Base-by-base conservation (phyloP, 176 grass and related monocot species). In the Oryza glumipatula region DNA sequence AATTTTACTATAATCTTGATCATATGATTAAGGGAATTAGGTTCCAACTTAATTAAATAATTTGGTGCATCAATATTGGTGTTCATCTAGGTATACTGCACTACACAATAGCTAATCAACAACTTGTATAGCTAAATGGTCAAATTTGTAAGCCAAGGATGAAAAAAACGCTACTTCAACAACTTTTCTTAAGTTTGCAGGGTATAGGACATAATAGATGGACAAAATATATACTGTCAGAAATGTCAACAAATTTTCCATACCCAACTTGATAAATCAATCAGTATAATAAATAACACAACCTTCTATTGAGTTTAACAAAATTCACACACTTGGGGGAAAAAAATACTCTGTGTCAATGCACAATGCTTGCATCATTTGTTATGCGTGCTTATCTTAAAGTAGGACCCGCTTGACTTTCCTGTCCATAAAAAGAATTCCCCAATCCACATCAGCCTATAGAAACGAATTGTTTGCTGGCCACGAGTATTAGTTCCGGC, bases 321-420 rank as follows among this genome's bases (percentile, higher is more conserved):
- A 60, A 60, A 60, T 60, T 60, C 56, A 60, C 52, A 58, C 52
- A 58, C 52, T 58, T 2, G 17, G 2, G 3, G 17, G 2, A 0
- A 63, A 63, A 63, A 63, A 2, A 17, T 51, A 28, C 0, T 10
- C 11, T 75, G 72, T 33, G 14, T 30, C 51, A 35, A 35, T 58
- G 54, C 54, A 21, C 46, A 10, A 58, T 16, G 47, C 48, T 81
- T 70, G 79, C 48, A 56, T 60, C 13, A 71, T 9, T 80, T 36
- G 8, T 7, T 5, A 35, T 17, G 14, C 32, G 16, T 81, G 30
- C 54, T 65, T 79, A 79, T 72, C 39, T 66, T 7, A 19, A 39
- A 86, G 68, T 86, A 66, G 68, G 84, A 48, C 68, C 76, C 41
- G 7, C 43, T 21, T 80, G 60, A 58, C 77, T 32, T 19, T 19